Conservation (phyloP, 1,284 basidiomycete genomes). For the Trichosporon sp. region DNA sequence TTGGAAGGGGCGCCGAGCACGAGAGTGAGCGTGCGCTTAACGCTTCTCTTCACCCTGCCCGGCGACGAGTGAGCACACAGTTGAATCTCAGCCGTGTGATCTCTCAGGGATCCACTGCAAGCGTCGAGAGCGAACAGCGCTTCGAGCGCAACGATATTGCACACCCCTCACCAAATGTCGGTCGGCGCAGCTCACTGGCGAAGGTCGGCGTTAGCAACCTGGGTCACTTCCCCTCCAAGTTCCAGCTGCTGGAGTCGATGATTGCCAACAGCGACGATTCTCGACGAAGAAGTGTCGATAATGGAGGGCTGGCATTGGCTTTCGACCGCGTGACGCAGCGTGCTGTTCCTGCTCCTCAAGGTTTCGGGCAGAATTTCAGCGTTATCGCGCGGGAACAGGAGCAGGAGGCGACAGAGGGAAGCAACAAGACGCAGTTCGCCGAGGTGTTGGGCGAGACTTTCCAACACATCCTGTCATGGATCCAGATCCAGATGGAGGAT, state of each 20-base stretch:
- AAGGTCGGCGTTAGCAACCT: neutral
- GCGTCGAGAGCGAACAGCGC: conserved; percentile 3
- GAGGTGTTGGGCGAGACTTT: conserved; percentile 81
- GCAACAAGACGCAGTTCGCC: conserved; percentile 63
- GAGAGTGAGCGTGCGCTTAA: conserved; percentile 48
- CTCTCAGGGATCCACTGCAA: conserved; percentile 16
- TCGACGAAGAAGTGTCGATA: conserved; percentile 74
- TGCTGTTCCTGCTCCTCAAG: conserved; percentile 32
- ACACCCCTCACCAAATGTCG: neutral
- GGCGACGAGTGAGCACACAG: conserved; percentile 26
- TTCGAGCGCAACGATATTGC: neutral
- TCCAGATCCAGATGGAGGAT: conserved; percentile 62
- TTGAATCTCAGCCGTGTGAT: conserved; percentile 21
- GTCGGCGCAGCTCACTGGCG: neutral
- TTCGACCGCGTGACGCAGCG: conserved; percentile 60
- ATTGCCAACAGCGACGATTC: conserved; percentile 19
- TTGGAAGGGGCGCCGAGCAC: conserved; percentile 46
- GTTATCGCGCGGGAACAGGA: conserved; percentile 33
- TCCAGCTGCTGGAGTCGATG: conserved; percentile 3
- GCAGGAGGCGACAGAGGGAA: conserved; percentile 58
- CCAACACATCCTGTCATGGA: conserved; percentile 70
- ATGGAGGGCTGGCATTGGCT: conserved; percentile 78
- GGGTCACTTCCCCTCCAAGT: neutral
- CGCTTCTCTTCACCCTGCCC: conserved; percentile 14
- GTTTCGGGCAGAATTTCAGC: conserved; percentile 17